phyloP scores from a whole-genome alignment of 1,284 basidiomycete species.

The Inonotus obliquus region DNA sequence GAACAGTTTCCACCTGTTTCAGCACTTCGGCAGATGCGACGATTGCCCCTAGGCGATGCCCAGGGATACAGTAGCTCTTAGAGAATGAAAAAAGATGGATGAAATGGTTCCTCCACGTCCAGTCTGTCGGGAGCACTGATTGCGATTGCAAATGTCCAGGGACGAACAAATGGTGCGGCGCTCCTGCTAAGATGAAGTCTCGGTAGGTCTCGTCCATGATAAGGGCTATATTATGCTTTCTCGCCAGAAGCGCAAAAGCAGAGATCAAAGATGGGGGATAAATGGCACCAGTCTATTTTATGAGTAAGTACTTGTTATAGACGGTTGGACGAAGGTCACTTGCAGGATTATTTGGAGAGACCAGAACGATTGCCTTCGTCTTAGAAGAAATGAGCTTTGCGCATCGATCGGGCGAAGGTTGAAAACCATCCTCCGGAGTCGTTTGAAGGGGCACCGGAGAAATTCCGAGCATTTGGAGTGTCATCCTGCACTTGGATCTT shows the following conservation, averaged over 20 bases:
- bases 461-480: slow-evolving; percentile 62
- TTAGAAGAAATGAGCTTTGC: slow-evolving; percentile 47
- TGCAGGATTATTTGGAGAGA: slow-evolving; percentile 74
- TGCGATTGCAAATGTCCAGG: background rate
- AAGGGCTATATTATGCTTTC: slow-evolving; percentile 57
- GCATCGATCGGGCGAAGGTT: slow-evolving; percentile 50
- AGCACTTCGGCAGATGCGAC: slow-evolving; percentile 61
- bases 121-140: slow-evolving; percentile 22
- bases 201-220: slow-evolving; percentile 89
- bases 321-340: slow-evolving; percentile 22
- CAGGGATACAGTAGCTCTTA: slow-evolving; percentile 83
- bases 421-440: slow-evolving; percentile 50
- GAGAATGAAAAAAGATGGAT: slow-evolving; percentile 79
- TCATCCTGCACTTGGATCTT: slow-evolving; percentile 52
- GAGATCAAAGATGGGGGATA: slow-evolving; percentile 61
- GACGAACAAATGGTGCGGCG: slow-evolving; percentile 55
- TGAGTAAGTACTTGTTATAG: background rate
- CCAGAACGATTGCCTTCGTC: slow-evolving; percentile 69
- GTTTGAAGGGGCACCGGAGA: slow-evolving; percentile 60
- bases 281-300: slow-evolving; percentile 68
- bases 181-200: slow-evolving; percentile 62
- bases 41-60: slow-evolving; percentile 77
- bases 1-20: slow-evolving; percentile 51
- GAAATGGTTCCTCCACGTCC: slow-evolving; percentile 58
- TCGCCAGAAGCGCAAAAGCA: slow-evolving; percentile 62